Evolutionary conservation across 306 rosid genomes (phyloP), one percentile per base, ranked within the genome.

Genomic region (Inga laurina): DNA sequence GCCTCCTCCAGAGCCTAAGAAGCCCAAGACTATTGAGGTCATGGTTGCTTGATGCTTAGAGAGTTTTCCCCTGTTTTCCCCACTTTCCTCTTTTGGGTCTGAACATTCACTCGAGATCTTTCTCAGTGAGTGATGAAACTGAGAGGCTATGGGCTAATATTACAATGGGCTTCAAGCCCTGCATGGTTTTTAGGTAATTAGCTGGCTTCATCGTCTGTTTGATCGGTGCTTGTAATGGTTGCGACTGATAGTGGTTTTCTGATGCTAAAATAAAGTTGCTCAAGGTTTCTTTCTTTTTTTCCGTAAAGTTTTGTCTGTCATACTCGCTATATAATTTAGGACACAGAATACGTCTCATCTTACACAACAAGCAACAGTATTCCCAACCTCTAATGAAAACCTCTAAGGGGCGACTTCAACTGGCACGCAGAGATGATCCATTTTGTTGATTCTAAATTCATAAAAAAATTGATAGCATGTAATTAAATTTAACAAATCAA

Each of bases 1-100:
- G 87, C 95, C 95, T 0, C 97, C 97, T 18, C 95, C 95, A 8
- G 84, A 90, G 83, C 95, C 97, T 1, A 93, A 93, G 92, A 92
- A 92, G 81, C 88, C 93, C 4, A 93, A 83, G 90, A 86, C 88
- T 3, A 83, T 93, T 10, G 90, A 92, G 88, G 91, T 92, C 19
- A 90, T 84, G 88, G 39, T 92, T 32, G 34, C 34, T 32, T 32
- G 2, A 32, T 48, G 91, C 76, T 49, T 64, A 64, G 41, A 24
- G 35, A 4, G 2, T 4, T 22, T 24, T 10, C 35, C 35, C 3
- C 14, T 61, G 14, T 22, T 22, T 21, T 59, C 0, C 10, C 19
- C 4, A 3, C 8, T 32, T 22, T 21, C 11, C 2, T 21, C 10
- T 56, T 56, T 56, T 7, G 22, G 9, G 24, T 56, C 21, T 19